Percentiles rank a stretch among this genome's conserved stretches.
Conservation (phyloP, 108 stramenopile genomes). For the Skeletonema potamos region DNA sequence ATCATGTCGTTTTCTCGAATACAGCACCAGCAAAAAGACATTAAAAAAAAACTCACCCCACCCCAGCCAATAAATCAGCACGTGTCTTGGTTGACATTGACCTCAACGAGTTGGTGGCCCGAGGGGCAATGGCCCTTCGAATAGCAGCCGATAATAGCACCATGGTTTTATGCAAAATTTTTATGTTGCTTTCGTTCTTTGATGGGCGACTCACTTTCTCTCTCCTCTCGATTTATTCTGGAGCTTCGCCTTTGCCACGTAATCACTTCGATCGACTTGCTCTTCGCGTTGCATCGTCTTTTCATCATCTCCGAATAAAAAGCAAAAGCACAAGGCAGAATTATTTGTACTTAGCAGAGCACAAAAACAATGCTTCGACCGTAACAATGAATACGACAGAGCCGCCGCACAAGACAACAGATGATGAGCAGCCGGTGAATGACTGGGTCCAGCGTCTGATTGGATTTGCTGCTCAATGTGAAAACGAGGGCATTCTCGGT, state of each 20-base stretch:
- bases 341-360: too few species aligned
- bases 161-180: not conserved
- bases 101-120: constrained; percentile 8
- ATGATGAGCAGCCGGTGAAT: not conserved
- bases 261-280: too few species aligned
- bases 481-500: constrained; percentile 31
- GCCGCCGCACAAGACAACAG: not conserved
- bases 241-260: too few species aligned
- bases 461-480: not conserved
- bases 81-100: constrained; percentile 32
- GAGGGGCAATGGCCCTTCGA: constrained; percentile 11
- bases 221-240: too few species aligned
- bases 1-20: not conserved
- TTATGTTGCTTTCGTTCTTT: not conserved
- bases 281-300: too few species aligned
- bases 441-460: not conserved
- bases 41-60: constrained; percentile 43
- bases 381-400: not conserved
- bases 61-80: constrained; percentile 45
- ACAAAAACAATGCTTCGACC: too few species aligned
- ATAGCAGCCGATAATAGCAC: constrained; percentile 1
- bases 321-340: too few species aligned
- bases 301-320: too few species aligned
- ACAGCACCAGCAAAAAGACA: too few species aligned
- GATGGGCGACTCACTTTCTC: not conserved